Base-by-base conservation (phyloP, 371 early-diverging fungal species). In the Apophysomyces trapeziformis region DNA sequence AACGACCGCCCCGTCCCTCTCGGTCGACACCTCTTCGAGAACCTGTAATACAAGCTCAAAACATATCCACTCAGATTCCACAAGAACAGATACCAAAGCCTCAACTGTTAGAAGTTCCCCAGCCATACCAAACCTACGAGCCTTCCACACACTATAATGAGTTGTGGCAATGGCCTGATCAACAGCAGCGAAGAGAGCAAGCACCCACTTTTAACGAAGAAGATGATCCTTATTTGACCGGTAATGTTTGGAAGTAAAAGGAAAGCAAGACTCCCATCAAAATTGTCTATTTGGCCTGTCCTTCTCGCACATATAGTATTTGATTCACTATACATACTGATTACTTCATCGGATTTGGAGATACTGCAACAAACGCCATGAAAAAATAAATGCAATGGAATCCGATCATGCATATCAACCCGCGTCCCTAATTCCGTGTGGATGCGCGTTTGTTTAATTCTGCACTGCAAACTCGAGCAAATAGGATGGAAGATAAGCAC, bases 201-300 rank as follows among this genome's bases (percentile, higher is more conserved):
- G 5, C n/a, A 16, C 39, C 36, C 6, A 41, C 14, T 35, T 63
- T 58, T 37, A 61, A 69, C 44, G 61, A 69, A 35, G 69, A 69
- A 14, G 57, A 54, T 39, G 69, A 69, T 61, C 61, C 61, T n/a
- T 45, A 64, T 11, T 65, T 69, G 38, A 65, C 69, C 39, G 65
- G 58, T 38, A 69, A 69, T 41, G 65, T 69, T 14, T 69, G 69
- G 69, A 69, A 65, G 60, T 69, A 67, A 46, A 41, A 41, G 41
- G 41, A 41, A 41, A 2, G 32, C 32, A 26, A 26, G 32, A 26
- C 32, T 26, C 0, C 32, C 3, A 26, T 26, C 32, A 1, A 26
- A 26, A 26, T 26, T 26, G 32, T 26, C 32, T 26, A 16, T 21
- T 1, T 26, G 26, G 26, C 26, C 26, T 0, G 26, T 26, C 26